Evolutionary conservation across 805 yeast species (phyloP), one percentile per base, ranked within the genome.

Genomic region (Brettanomyces sp.): DNA sequence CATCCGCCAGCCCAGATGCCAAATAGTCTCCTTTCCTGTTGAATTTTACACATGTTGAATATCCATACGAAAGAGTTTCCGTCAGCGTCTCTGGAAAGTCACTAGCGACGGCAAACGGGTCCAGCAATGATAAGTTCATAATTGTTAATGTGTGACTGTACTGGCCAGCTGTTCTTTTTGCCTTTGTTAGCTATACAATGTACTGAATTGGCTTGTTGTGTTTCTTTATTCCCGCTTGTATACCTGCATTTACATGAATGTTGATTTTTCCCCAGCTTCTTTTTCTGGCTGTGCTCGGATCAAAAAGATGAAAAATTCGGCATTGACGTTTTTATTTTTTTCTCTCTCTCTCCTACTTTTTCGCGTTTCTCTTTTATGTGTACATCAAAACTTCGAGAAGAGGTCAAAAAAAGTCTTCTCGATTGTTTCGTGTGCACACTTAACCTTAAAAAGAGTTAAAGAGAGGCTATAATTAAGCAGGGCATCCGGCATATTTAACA

Each of bases 1-100:
- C 96, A 59, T 83, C 84, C 3, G 75, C 67, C 33, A 82, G 66
- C 0, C 96, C 96, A 2, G 85, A 75, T 1, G 96, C 96, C 4
- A 89, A 62, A 57, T 90, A 90, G 59, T 87, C 95, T 5, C 97
- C 97, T 44, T 77, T 77, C 6, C 73, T 65, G 54, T 79, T 85
- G 67, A 79, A 85, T 58, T 75, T 77, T 36, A 89, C 72, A 48
- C 77, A 77, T 7, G 87, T 83, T 0, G 86, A 73, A 39, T 79
- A 76, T 1, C 88, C 82, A 45, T 78, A 79, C 11, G 76, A 76
- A 11, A 88, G 65, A 0, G 90, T 80, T 49, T 80, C 80, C 2
- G 84, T 75, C n/a, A 87, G 73, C 1, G 82, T 74, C 49, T 90
- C 96, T 0, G 98, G 98, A 56, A 77, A 90, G 58, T 90, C 98